These are phyloP conservation scores for Reutealis trisperma DNA, from an alignment of 345 rosid genomes.

Conservation along the genomic window DNA sequence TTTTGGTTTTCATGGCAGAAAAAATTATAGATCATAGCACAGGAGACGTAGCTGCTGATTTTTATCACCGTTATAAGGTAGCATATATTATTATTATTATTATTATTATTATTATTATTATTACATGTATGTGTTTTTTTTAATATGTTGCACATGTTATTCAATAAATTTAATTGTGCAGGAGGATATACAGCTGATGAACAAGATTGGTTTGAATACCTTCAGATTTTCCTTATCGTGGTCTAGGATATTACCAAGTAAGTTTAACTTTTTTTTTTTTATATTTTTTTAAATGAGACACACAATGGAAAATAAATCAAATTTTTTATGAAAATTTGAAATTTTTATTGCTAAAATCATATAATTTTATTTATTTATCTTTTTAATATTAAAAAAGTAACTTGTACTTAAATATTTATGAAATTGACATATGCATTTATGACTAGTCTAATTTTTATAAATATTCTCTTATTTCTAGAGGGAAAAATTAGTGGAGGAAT, in stretches of 20 bases:
- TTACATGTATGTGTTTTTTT: too few relatives aligned
- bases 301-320: too few relatives aligned
- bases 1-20: background rate
- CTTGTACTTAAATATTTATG: too few relatives aligned
- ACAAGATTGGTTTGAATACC: slow-evolving; percentile 13
- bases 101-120: background rate
- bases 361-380: too few relatives aligned
- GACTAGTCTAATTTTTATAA: too few relatives aligned
- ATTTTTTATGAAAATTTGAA: too few relatives aligned
- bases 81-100: background rate
- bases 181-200: slow-evolving; percentile 19
- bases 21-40: slow-evolving; percentile 17
- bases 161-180: background rate
- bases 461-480: background rate
- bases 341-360: too few relatives aligned
- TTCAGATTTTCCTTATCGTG: slow-evolving; percentile 27
- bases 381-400: too few relatives aligned
- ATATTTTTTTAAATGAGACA: too few relatives aligned
- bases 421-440: too few relatives aligned
- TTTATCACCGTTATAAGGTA: slow-evolving; percentile 25
- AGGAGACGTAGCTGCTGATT: slow-evolving; percentile 22
- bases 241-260: slow-evolving; percentile 10
- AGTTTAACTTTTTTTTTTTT: too few relatives aligned
- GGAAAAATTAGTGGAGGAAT: background rate
- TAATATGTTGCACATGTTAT: too few relatives aligned